A percentile compares a stretch with the other conserved stretches of the same genome.
Conservation (phyloP, 2,329 filamentous ascomycete species). For the Fonsecaea multimorphosa region DNA sequence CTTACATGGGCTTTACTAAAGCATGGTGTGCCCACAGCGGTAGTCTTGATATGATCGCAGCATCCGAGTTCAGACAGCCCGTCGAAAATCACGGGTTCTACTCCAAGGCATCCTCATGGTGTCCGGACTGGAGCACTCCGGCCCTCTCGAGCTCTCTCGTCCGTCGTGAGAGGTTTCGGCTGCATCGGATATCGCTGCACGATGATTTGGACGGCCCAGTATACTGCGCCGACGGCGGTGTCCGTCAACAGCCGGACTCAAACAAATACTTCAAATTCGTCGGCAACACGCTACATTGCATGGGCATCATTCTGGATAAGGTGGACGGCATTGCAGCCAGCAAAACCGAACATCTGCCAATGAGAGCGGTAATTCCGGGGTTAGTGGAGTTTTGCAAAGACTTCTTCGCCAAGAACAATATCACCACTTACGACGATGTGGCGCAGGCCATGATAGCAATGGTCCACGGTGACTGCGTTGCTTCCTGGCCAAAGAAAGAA, state of each 20-base stretch:
- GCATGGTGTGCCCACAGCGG: conserved; percentile 12
- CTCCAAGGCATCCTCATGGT: conserved; percentile 16
- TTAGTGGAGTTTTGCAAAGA: not conserved
- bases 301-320: conserved; percentile 17
- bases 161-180: conserved; percentile 12
- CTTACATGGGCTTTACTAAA: conserved; percentile 13
- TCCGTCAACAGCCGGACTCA: not conserved
- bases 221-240: conserved; percentile 13
- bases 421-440: conserved; percentile 8
- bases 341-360: not conserved
- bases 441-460: conserved; percentile 15
- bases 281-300: conserved; percentile 7
- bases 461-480: conserved; percentile 15
- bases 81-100: not conserved
- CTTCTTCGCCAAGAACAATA: conserved; percentile 10
- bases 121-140: conserved; percentile 15
- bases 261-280: conserved; percentile 10
- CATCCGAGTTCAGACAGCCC: conserved; percentile 8
- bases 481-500: conserved; percentile 14
- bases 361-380: not conserved
- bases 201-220: conserved; percentile 11
- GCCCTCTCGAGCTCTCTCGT: conserved; percentile 15
- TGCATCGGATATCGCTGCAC: not conserved
- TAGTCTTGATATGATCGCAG: conserved; percentile 13
- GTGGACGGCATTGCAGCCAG: not conserved